phyloP scores from a whole-genome alignment of 2,329 filamentous ascomycete species.

The Colletotrichum sojae region DNA sequence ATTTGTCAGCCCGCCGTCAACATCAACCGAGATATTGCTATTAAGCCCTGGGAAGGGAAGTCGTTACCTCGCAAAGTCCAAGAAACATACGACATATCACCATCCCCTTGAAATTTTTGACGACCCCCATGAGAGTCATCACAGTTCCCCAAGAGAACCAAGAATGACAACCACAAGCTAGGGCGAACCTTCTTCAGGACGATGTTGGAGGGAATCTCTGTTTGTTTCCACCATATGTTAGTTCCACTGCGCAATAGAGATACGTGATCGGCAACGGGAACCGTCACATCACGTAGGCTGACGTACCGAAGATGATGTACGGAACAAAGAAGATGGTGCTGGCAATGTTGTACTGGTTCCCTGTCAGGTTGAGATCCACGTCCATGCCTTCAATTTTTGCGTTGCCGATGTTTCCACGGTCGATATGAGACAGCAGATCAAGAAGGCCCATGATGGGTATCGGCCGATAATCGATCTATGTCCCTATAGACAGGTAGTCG shows the following conservation, averaged over 20 bases:
- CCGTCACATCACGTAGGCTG: no score
- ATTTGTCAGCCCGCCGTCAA: background rate
- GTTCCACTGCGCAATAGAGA: no score
- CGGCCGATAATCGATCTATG: conserved; percentile 42
- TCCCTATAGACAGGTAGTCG: background rate
- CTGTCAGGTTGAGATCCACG: conserved; percentile 1
- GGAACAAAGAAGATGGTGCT: conserved; percentile 36
- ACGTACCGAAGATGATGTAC: conserved; percentile 71
- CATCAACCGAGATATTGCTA: background rate
- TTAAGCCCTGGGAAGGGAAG: background rate
- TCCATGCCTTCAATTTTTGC: conserved; percentile 35
- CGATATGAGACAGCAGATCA: conserved; percentile 42
- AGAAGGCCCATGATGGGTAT: conserved; percentile 41
- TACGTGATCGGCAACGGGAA: no score
- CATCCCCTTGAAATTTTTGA: conserved; percentile 46
- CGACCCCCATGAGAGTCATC: conserved; percentile 44
- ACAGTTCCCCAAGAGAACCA: conserved; percentile 49
- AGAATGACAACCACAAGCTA: conserved; percentile 51
- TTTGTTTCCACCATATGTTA: conserved; percentile 59
- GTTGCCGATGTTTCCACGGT: conserved; percentile 38
- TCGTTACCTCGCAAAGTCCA: conserved; percentile 3
- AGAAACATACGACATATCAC: conserved; percentile 23
- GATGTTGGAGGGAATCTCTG: conserved; percentile 69
- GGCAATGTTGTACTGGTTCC: conserved; percentile 30
- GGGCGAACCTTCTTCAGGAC: conserved; percentile 72